phyloP scores from a whole-genome alignment of 495 filamentous ascomycete genomes.

The Penicillium bialowiezense region DNA sequence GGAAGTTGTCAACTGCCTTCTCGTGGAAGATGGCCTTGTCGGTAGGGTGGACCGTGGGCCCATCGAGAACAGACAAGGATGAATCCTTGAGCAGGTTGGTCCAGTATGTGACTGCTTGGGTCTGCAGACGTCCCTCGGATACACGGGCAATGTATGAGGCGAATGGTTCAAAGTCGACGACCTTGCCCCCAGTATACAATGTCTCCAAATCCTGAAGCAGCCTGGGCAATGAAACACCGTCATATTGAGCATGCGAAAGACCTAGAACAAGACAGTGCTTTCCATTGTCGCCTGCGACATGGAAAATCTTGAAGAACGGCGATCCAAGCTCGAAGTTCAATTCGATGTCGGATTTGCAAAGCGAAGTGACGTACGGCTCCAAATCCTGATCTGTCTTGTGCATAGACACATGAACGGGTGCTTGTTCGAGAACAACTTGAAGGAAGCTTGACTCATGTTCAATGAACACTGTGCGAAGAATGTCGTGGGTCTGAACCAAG shows the following conservation, averaged over 20 bases:
- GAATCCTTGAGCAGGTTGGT: slow-evolving; percentile 50
- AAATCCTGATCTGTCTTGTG: slow-evolving; percentile 34
- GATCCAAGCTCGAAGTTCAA: slow-evolving; percentile 49
- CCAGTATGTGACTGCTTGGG: slow-evolving; percentile 44
- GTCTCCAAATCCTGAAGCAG: slow-evolving; percentile 49
- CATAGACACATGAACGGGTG: slow-evolving; percentile 31
- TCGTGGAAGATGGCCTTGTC: slow-evolving; percentile 38
- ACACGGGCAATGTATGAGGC: slow-evolving; percentile 45
- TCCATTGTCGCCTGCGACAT: slow-evolving; percentile 37
- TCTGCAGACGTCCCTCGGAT: slow-evolving; percentile 10
- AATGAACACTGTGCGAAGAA: slow-evolving; percentile 66
- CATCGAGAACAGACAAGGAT: slow-evolving; percentile 42
- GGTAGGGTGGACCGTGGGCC: slow-evolving; percentile 29
- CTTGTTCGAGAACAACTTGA: slow-evolving; percentile 50
- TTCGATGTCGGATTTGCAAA: slow-evolving; percentile 40
- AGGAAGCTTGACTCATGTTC: slow-evolving; percentile 42
- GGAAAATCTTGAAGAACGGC: slow-evolving; percentile 53
- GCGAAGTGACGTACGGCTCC: slow-evolving; percentile 34
- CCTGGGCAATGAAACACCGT: slow-evolving; percentile 60
- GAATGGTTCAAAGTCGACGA: slow-evolving; percentile 45
- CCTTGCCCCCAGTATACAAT: slow-evolving; percentile 35
- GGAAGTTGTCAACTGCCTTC: slow-evolving; percentile 38
- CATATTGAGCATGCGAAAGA: slow-evolving; percentile 68
- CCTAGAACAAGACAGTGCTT: slow-evolving; percentile 51
- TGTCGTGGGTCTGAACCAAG: slow-evolving; percentile 54